Evolutionary conservation across 2,329 filamentous ascomycete species (phyloP).

Genomic region (Arthrobotrys sinensis): DNA sequence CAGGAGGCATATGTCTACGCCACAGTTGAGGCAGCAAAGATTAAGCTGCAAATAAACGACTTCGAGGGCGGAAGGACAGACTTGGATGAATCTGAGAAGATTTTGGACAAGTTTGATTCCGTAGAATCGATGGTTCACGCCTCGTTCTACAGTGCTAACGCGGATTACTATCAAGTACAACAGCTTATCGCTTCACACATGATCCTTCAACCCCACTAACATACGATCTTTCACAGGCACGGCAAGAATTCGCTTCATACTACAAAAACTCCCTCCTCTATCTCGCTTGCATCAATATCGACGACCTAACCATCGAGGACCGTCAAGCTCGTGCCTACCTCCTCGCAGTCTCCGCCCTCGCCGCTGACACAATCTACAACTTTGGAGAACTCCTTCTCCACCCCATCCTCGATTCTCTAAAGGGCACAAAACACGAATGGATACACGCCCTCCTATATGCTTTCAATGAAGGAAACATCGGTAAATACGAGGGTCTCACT

Average conservation of each 20-base stretch:
- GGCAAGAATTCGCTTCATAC: constrained; percentile 94
- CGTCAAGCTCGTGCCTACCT: constrained; percentile 89
- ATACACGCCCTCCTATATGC: constrained; percentile 95
- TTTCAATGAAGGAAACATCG: constrained; percentile 95
- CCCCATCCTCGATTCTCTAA: constrained; percentile 90
- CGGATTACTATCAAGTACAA: constrained; percentile 88
- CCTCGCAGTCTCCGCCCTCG: constrained; percentile 89
- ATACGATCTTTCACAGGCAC: constrained; percentile 70
- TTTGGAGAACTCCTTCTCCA: constrained; percentile 99
- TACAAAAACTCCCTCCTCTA: constrained; percentile 98
- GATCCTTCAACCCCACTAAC: constrained; percentile 33
- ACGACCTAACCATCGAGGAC: constrained; percentile 80
- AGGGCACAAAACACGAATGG: constrained; percentile 83
- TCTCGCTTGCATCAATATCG: constrained; percentile 92
- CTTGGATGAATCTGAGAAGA: constrained; percentile 86
- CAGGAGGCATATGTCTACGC: constrained; percentile 98
- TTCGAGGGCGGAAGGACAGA: constrained; percentile 87
- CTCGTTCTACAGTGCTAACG: constrained; percentile 94
- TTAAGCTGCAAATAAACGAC: constrained; percentile 85
- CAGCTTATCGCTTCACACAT: constrained; percentile 9
- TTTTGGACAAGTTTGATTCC: constrained; percentile 91
- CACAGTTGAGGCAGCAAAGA: constrained; percentile 87
- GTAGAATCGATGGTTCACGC: constrained; percentile 97
- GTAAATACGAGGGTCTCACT: constrained; percentile 85
- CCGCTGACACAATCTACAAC: constrained; percentile 98